Evolutionary conservation across 768 basidiomycete species (phyloP).

Genomic region (Leccinum broughii): DNA sequence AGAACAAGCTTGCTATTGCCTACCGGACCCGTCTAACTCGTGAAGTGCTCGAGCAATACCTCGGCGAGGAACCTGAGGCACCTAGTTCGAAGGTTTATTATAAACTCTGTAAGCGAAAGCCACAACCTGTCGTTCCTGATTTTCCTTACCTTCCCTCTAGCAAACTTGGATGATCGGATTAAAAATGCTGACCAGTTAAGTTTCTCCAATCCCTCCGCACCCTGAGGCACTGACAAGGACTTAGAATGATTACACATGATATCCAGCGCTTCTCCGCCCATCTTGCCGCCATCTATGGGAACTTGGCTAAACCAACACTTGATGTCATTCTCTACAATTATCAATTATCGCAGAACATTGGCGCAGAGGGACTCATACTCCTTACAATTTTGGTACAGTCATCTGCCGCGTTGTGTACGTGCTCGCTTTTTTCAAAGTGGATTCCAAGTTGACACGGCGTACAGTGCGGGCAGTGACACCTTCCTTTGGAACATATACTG

Average conservation of each 20-base stretch:
- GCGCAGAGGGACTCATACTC: constrained; percentile 85
- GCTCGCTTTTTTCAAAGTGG: neutral
- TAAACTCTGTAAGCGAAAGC: constrained; percentile 68
- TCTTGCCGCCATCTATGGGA: constrained; percentile 91
- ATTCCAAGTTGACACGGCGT: neutral
- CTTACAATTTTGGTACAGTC: constrained; percentile 84
- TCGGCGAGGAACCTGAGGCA: constrained; percentile 68
- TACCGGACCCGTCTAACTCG: constrained; percentile 85
- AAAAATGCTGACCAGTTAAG: constrained; percentile 92
- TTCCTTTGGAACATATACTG: constrained; percentile 88
- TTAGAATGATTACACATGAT: constrained; percentile 92
- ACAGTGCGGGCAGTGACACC: constrained; percentile 90
- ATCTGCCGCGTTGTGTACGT: constrained; percentile 78
- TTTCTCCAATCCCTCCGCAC: neutral
- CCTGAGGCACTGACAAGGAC: constrained; percentile 12
- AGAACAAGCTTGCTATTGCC: constrained; percentile 89
- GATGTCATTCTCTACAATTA: constrained; percentile 96
- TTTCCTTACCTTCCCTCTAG: constrained; percentile 39
- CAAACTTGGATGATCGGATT: constrained; percentile 92
- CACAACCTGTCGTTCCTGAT: neutral
- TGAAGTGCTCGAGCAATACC: constrained; percentile 80
- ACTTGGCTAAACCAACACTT: constrained; percentile 89
- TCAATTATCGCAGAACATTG: constrained; percentile 90
- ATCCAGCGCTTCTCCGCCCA: constrained; percentile 90
- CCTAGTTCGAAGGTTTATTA: constrained; percentile 87